Evolutionary conservation across 2,329 filamentous ascomycete species (phyloP).

Genomic region (Xylaria polymorpha): DNA sequence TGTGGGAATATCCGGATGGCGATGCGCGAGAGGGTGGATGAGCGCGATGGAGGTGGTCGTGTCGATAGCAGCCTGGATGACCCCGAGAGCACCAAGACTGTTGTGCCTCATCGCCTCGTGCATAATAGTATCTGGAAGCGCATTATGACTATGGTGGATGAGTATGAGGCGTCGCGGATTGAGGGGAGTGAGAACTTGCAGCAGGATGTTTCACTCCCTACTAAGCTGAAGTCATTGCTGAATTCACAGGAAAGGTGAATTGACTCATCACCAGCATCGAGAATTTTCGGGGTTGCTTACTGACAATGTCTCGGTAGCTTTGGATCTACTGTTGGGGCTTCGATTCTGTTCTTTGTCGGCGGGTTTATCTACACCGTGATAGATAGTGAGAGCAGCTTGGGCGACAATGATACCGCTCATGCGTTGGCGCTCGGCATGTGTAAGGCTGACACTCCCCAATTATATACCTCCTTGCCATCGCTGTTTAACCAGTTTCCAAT

Average conservation of each 20-base stretch:
- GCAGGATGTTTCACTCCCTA: slow-evolving; percentile 44
- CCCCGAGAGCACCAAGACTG: slow-evolving; percentile 1
- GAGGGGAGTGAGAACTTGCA: background rate
- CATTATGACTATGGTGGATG: slow-evolving; percentile 49
- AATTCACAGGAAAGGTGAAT: slow-evolving; percentile 48
- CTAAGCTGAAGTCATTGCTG: slow-evolving; percentile 46
- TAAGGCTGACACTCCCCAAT: slow-evolving; percentile 36
- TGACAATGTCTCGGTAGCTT: slow-evolving; percentile 39
- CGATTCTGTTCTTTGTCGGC: slow-evolving; percentile 49
- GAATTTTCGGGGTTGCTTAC: slow-evolving; percentile 5
- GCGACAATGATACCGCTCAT: slow-evolving; percentile 50
- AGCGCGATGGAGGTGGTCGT: background rate
- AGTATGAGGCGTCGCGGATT: slow-evolving; percentile 40
- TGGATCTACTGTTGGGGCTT: slow-evolving; percentile 48
- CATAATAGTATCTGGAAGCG: slow-evolving; percentile 49
- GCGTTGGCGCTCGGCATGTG: slow-evolving; percentile 52
- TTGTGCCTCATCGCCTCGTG: slow-evolving; percentile 34
- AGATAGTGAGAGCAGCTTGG: slow-evolving; percentile 45
- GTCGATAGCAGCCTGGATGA: slow-evolving; percentile 34
- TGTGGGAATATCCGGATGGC: slow-evolving; percentile 50
- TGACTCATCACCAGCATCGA: background rate
- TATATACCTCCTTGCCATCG: background rate
- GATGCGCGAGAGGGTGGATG: slow-evolving; percentile 39
- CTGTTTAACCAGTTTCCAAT: too few relatives aligned
- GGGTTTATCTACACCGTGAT: slow-evolving; percentile 49